phyloP scores from a whole-genome alignment of 2,329 filamentous ascomycete genomes.

The Colletotrichum spinosum region DNA sequence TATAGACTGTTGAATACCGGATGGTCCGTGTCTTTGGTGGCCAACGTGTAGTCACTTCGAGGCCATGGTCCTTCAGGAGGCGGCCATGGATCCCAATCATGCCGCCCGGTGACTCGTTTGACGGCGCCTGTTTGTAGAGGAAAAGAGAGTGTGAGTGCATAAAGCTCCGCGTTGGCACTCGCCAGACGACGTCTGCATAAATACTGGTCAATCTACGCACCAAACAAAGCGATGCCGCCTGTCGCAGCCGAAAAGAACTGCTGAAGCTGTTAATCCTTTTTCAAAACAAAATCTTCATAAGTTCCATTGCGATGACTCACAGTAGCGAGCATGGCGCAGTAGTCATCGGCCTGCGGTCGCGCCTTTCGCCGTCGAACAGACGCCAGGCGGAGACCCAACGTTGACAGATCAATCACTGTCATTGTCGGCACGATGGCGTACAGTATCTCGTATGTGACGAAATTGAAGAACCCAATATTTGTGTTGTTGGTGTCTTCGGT shows the following conservation, averaged over 20 bases:
- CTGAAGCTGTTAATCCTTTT: not conserved
- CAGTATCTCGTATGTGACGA: conserved; percentile 18
- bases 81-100: conserved; percentile 26
- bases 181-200: not conserved
- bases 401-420: conserved; percentile 17
- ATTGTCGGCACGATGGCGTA: conserved; percentile 13
- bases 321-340: conserved; percentile 15
- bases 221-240: conserved; percentile 2
- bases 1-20: conserved; percentile 1
- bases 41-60: conserved; percentile 5
- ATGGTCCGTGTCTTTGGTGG: conserved; percentile 15
- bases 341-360: conserved; percentile 14
- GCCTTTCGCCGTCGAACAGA: conserved; percentile 11
- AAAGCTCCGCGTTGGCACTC: not conserved
- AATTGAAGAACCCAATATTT: conserved; percentile 22
- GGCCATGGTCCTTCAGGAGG: conserved; percentile 24
- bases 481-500: conserved; percentile 24
- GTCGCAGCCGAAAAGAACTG: conserved; percentile 10
- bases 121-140: not conserved
- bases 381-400: conserved; percentile 10
- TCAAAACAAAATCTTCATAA: not conserved
- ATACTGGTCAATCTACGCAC: not conserved
- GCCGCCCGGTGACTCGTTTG: conserved; percentile 9
- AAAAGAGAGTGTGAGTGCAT: not conserved
- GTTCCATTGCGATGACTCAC: not conserved